Percentiles rank a stretch among this genome's conserved stretches.
Conservation (phyloP, 176 grass and related monocot genomes). For the Oryza glumipatula region DNA sequence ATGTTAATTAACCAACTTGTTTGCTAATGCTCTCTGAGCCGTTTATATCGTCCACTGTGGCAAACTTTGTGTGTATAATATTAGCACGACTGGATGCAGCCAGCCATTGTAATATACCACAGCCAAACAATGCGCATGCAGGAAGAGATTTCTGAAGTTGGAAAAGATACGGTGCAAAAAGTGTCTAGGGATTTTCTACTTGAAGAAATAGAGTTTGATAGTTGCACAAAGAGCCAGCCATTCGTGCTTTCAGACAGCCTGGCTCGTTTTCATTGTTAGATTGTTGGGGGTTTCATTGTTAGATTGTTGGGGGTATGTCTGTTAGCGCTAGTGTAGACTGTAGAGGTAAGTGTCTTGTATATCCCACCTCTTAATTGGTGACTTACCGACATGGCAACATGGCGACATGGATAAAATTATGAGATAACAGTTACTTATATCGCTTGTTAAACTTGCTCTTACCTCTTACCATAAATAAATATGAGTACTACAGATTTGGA, state of each 20-base stretch:
- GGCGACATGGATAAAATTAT: no score
- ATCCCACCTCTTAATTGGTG: no score
- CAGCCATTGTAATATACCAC: not conserved
- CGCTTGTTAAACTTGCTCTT: no score
- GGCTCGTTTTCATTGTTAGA: no score
- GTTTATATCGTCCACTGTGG: not conserved
- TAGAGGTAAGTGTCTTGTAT: no score
- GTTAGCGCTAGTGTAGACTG: no score
- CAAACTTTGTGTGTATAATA: constrained; percentile 15
- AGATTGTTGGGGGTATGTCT: no score
- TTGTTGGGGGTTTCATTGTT: no score
- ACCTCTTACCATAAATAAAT: no score
- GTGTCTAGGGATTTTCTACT: not conserved
- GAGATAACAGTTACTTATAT: no score
- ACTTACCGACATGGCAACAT: no score
- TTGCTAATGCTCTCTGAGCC: constrained; percentile 3
- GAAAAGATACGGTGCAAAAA: constrained; percentile 17
- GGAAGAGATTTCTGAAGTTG: not conserved
- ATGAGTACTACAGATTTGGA: no score
- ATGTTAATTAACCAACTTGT: not conserved
- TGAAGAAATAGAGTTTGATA: not conserved
- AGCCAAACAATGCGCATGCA: not conserved
- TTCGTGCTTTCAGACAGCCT: not conserved
- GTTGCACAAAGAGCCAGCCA: not conserved
- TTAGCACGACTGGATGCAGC: not conserved